Conservation (phyloP, 2,329 filamentous ascomycete genomes). For the Ilyonectria mors-panacis region DNA sequence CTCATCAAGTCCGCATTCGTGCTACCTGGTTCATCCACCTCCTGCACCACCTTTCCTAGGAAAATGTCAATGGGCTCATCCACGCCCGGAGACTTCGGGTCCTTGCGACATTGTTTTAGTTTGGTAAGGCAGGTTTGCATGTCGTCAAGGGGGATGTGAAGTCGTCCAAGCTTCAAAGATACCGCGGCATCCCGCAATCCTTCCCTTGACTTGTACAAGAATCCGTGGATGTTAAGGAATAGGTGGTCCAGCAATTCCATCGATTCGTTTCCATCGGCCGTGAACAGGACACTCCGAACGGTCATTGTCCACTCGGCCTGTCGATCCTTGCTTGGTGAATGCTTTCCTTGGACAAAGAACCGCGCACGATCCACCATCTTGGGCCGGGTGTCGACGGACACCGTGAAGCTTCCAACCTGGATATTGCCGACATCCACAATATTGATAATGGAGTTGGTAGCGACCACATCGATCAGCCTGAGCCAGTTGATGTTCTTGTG, state of each 20-base stretch:
- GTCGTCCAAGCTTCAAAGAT: constrained; percentile 88
- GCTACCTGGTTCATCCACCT: constrained; percentile 78
- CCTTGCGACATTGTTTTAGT: constrained; percentile 63
- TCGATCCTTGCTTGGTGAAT: constrained; percentile 67
- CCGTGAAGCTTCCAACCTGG: constrained; percentile 85
- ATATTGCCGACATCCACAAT: constrained; percentile 87
- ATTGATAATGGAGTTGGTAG: constrained; percentile 82
- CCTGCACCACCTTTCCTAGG: constrained; percentile 81
- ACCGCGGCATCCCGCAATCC: constrained; percentile 92
- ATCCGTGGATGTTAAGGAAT: constrained; percentile 91
- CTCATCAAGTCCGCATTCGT: constrained; percentile 79
- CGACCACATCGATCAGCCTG: constrained; percentile 89
- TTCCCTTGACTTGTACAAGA: constrained; percentile 87
- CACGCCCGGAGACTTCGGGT: constrained; percentile 52
- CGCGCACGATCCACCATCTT: constrained; percentile 93
- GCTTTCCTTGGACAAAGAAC: constrained; percentile 85
- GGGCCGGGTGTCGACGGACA: constrained; percentile 90
- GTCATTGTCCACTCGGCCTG: constrained; percentile 97
- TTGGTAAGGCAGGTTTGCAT: constrained; percentile 74
- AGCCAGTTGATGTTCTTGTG: constrained; percentile 92
- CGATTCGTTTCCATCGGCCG: constrained; percentile 85
- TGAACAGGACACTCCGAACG: constrained; percentile 89
- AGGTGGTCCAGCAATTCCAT: constrained; percentile 91
- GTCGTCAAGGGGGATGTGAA: constrained; percentile 94
- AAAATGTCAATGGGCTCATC: constrained; percentile 72